phyloP scores from a whole-genome alignment of 192 early-diverging fungal species.

The Linnemannia exigua region DNA sequence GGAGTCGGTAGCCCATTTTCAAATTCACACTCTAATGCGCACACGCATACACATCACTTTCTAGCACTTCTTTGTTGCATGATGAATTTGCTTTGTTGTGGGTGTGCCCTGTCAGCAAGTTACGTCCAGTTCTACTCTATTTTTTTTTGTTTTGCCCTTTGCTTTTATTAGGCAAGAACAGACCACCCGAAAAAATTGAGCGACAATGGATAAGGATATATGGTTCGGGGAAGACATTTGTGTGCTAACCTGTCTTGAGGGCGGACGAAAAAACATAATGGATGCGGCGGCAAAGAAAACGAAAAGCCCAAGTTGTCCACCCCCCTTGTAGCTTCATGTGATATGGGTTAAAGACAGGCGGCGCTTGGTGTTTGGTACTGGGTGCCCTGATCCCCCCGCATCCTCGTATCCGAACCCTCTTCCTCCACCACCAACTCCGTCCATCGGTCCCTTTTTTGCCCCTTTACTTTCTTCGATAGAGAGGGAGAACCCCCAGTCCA shows the following conservation, averaged over 20 bases:
- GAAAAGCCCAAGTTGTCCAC: not conserved
- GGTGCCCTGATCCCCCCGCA: not conserved
- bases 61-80: constrained; percentile 1
- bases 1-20: not conserved
- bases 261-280: not conserved
- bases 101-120: not conserved
- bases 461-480: not conserved
- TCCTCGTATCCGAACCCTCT: not conserved
- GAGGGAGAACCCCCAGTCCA: not conserved
- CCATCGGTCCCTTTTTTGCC: not conserved
- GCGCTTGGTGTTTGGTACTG: not conserved
- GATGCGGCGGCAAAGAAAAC: not conserved
- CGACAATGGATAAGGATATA: not conserved
- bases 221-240: not conserved
- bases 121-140: not conserved
- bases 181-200: not conserved
- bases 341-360: not conserved
- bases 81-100: not conserved
- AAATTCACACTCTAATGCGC: not conserved
- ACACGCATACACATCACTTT: not conserved
- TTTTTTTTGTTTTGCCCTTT: not conserved
- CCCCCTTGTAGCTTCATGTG: not conserved
- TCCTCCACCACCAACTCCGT: too few species aligned
- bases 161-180: not conserved
- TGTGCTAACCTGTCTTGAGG: not conserved